Base-by-base conservation (phyloP, 2,329 filamentous ascomycete species). In the Fusarium zealandicum region DNA sequence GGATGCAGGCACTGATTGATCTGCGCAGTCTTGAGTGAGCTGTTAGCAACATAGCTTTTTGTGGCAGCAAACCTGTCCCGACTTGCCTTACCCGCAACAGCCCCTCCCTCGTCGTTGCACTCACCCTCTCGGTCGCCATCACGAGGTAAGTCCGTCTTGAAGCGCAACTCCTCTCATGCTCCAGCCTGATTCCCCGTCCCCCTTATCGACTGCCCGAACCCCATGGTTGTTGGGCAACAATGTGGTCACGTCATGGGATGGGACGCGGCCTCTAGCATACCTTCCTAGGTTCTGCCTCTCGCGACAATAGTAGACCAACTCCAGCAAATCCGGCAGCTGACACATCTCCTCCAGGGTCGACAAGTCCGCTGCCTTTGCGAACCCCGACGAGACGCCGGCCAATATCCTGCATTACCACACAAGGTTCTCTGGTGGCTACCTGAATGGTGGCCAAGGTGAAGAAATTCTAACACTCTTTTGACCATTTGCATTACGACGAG, bases 381-480 rank as follows among this genome's bases (percentile, higher is more conserved):
- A 43, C 25, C 37, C 31, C 33, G 43, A 58, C 57, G 49, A 57
- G 32, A 56, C 37, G 22, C 31, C 37, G 36, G 49, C 46, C 35
- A 59, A 46, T 51, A 33, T 38, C 47, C 33, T 42, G 44, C 57
- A 57, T 57, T 53, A 54, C 43, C 61, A 60, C 61, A 40, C 50
- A 40, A 53, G 33, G 45, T 43, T 54, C 22, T 38, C 51, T 41
- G 49, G 51, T 65, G 49, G 48, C 52, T 55, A 59, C 58, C 56
- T 69, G 54, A 38, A 67, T 69, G 65, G 62, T 69, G 52, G 48
- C 59, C 56, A 42, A 59, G 59, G 55, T 46, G 42, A 54, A 55
- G 48, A 57, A 49, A 44, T 32, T 32, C 50, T 65, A 39, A 62
- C 59, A 52, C 48, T 59, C 59, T 59, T 66, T 65, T 63, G 60